Base-by-base conservation (phyloP, 2,329 filamentous ascomycete species). In the Pseudopithomyces chartarum region DNA sequence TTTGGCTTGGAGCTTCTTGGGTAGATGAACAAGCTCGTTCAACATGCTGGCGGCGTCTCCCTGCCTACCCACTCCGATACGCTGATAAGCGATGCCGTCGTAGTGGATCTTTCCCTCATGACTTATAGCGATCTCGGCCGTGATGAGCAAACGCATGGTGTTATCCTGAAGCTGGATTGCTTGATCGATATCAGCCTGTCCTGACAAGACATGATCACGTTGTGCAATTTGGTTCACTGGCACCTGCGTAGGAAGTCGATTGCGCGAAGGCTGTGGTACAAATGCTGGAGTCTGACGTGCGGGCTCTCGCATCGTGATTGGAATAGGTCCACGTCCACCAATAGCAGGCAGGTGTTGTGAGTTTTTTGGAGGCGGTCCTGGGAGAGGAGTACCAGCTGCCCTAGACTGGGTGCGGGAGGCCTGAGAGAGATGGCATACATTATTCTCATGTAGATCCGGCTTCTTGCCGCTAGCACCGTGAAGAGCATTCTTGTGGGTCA, bases 81-180 rank as follows among this genome's bases (percentile, higher is more conserved):
- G 68, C 8, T 53, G 65, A 67, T 68, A 76, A 3, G 60, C 42
- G 4, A 64, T 62, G 2, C 63, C 70, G 8, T 63, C 45, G 32
- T 64, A 63, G 15, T 39, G 61, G 11, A 75, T 62, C 15, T 60
- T 66, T 2, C 71, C 71, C 32, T 65, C 44, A 32, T 70, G 56
- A 10, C 61, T 56, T 11, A 75, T 69, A 40, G 58, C 60, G 34
- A 74, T 62, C 17, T 75, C 66, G 3, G 60, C 56, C 38, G 71
- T 68, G 3, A 75, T 65, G 2, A 67, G 53, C 10, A 75, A 57
- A 17, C 66, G 73, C 23, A 70, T 38, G 10, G 63, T 69, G 53
- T 68, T 65, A 13, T 49, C 61, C 23, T 61, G 62, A 11, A 75
- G 55, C 1, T 43, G 20, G 15, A 66, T 65, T 2, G 68, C 68